Conservation (phyloP, 2,329 filamentous ascomycete species). For the Myriosclerotinia curreyana region DNA sequence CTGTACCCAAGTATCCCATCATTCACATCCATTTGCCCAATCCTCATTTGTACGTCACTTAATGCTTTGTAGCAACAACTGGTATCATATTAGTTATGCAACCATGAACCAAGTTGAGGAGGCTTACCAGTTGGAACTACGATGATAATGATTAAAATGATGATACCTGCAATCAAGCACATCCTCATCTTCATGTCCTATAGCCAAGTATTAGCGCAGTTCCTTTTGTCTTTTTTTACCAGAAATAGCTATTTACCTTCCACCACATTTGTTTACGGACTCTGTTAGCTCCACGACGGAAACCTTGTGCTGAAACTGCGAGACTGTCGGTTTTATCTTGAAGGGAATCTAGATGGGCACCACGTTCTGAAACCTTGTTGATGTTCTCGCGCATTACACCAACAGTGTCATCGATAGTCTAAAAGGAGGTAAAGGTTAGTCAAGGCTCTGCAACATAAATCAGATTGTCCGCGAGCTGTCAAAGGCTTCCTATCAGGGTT, state of each 20-base stretch:
- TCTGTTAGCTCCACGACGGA: conserved; percentile 92
- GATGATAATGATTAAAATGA: conserved; percentile 88
- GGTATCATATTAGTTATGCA: conserved; percentile 32
- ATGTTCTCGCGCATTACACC: conserved; percentile 97
- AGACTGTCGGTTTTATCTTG: conserved; percentile 96
- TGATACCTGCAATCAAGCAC: conserved; percentile 86
- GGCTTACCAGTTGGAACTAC: conserved; percentile 84
- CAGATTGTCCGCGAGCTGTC: conserved; percentile 3
- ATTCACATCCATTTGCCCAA: conserved; percentile 7
- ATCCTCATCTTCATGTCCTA: conserved; percentile 83
- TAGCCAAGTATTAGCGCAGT: conserved; percentile 5
- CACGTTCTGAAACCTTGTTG: conserved; percentile 92
- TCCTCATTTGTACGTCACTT: conserved; percentile 11
- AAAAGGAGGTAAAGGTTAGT: conserved; percentile 31
- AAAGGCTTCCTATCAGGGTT: not conserved
- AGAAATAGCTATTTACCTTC: conserved; percentile 15
- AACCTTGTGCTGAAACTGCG: conserved; percentile 87
- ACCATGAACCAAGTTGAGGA: not conserved
- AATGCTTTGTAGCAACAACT: conserved; percentile 47
- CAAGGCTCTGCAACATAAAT: conserved; percentile 17
- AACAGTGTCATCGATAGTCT: conserved; percentile 98
- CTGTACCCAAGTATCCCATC: conserved; percentile 22
- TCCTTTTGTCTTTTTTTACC: not conserved
- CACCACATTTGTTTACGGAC: conserved; percentile 93
- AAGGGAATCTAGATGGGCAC: conserved; percentile 79